Evolutionary conservation across 2,329 filamentous ascomycete species (phyloP).

Genomic region (Triangularia verruculosa): DNA sequence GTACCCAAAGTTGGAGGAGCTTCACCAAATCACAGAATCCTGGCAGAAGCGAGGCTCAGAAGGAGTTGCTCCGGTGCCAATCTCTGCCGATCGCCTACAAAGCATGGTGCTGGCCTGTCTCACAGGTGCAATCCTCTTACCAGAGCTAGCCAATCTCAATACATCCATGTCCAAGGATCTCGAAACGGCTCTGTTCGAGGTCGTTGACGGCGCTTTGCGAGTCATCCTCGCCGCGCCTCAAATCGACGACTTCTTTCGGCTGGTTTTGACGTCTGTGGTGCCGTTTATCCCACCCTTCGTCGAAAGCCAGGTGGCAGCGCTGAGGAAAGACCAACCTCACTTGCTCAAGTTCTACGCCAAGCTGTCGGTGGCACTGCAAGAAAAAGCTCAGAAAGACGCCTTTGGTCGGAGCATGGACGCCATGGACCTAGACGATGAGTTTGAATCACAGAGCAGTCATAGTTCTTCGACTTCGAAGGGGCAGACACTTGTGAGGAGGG

Average conservation of each 20-base stretch:
- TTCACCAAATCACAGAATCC: slow-evolving; percentile 44
- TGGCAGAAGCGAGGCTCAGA: slow-evolving; percentile 43
- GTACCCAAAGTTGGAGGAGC: slow-evolving; percentile 50
- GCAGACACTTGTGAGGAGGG: slow-evolving; percentile 46
- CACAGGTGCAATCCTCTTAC: slow-evolving; percentile 44
- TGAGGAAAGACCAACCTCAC: slow-evolving; percentile 39
- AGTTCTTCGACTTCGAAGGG: slow-evolving; percentile 37
- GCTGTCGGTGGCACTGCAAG: slow-evolving; percentile 36
- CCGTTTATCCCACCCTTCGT: slow-evolving; percentile 46
- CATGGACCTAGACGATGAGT: slow-evolving; percentile 67
- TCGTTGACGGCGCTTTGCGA: slow-evolving; percentile 42
- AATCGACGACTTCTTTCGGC: slow-evolving; percentile 44
- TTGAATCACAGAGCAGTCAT: slow-evolving; percentile 58
- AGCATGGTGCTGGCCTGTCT: slow-evolving; percentile 51
- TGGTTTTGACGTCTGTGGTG: slow-evolving; percentile 44
- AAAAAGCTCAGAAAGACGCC: slow-evolving; percentile 34
- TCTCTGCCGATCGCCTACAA: slow-evolving; percentile 52
- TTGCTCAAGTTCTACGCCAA: slow-evolving; percentile 45
- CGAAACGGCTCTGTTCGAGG: slow-evolving; percentile 40
- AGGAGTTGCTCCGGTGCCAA: slow-evolving; percentile 44
- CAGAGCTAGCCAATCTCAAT: slow-evolving; percentile 46
- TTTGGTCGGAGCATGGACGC: slow-evolving; percentile 44
- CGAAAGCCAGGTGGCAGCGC: slow-evolving; percentile 35
- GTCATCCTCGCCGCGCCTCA: slow-evolving; percentile 45
- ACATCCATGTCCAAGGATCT: slow-evolving; percentile 49